Evolutionary conservation across 139 green algal genomes (phyloP), one percentile per base, ranked within the genome.

Genomic region (Volvox reticuliferus): DNA sequence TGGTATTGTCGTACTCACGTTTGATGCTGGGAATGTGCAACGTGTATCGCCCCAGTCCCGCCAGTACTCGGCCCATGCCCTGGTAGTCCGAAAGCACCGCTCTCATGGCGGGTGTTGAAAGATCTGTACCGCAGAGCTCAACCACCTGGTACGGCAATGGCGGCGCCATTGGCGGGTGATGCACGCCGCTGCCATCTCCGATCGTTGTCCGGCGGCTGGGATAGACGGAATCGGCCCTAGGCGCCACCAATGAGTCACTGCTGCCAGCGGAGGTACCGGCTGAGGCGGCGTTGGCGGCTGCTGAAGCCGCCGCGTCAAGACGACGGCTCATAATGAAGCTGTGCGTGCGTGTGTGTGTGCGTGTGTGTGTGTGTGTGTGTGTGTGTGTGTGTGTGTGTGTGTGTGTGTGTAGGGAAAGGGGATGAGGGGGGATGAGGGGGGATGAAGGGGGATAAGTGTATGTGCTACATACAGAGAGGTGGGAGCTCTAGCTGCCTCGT

Each of bases 21-120:
- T 1, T 32, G n/a, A 90, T 26, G 50, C 67, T 61, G 21, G 71
- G 71, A 32, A 90, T 50, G 86, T 83, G 71, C 86, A 90, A 28
- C 86, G 35, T 83, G 86, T 90, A 90, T 5, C 86, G 44, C 44
- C 86, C 86, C 86, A 90, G 68, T n/a, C 86, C 86, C 86, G 86
- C 30, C 86, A 83, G 19, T 75, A 90, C 86, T 17, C 86, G 86
- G 3, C 86, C 86, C n/a, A 62, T 55, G 26, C 44, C 50, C 86
- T 63, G 30, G 50, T 68, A 83, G 86, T 75, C 73, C 20, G 30
- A 18, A 69, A 90, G 71, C 73, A 83, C 86, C 12, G 86, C 71
- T 2, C 55, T 69, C 86, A 90, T 83, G n/a, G 50, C 71, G 20
- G 71, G 71, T 1, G 71, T 90, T 33, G 44, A 55, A 33, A 83